Evolutionary conservation across 768 basidiomycete species (phyloP).

Genomic region (Pleurotus sapidus): DNA sequence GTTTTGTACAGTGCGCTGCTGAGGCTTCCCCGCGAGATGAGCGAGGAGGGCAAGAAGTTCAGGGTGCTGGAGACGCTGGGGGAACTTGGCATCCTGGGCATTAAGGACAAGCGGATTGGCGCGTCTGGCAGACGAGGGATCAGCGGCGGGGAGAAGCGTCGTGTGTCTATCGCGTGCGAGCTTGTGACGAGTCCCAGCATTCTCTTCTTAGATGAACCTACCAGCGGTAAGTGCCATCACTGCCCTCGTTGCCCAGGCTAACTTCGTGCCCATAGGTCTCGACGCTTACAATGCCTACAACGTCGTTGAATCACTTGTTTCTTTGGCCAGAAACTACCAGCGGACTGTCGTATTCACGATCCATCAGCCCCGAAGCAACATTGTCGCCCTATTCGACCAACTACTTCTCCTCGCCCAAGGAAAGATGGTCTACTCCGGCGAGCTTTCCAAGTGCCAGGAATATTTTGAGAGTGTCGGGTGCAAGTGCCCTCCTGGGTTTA

Average conservation of each 20-base stretch:
- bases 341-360: slow-evolving; percentile 97
- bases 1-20: slow-evolving; percentile 91
- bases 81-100: slow-evolving; percentile 89
- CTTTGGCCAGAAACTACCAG: slow-evolving; percentile 84
- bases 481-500: slow-evolving; percentile 91
- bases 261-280: slow-evolving; percentile 50
- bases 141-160: slow-evolving; percentile 95
- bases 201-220: slow-evolving; percentile 95
- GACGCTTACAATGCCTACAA: slow-evolving; percentile 96
- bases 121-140: slow-evolving; percentile 87
- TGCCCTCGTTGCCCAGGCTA: background rate
- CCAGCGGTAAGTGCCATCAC: slow-evolving; percentile 63
- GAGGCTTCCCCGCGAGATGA: slow-evolving; percentile 92
- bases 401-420: slow-evolving; percentile 84
- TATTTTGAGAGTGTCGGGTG: slow-evolving; percentile 80
- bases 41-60: slow-evolving; percentile 90
- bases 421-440: slow-evolving; percentile 82
- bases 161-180: slow-evolving; percentile 97
- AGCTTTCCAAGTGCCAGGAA: slow-evolving; percentile 67
- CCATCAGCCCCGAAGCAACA: slow-evolving; percentile 97
- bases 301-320: slow-evolving; percentile 85
- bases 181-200: slow-evolving; percentile 96
- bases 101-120: slow-evolving; percentile 89
- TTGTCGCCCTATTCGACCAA: slow-evolving; percentile 93
- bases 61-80: slow-evolving; percentile 95